Evolutionary conservation across 2,329 filamentous ascomycete genomes (phyloP), one percentile per base, ranked within the genome.

Genomic region (Fusarium sp.): DNA sequence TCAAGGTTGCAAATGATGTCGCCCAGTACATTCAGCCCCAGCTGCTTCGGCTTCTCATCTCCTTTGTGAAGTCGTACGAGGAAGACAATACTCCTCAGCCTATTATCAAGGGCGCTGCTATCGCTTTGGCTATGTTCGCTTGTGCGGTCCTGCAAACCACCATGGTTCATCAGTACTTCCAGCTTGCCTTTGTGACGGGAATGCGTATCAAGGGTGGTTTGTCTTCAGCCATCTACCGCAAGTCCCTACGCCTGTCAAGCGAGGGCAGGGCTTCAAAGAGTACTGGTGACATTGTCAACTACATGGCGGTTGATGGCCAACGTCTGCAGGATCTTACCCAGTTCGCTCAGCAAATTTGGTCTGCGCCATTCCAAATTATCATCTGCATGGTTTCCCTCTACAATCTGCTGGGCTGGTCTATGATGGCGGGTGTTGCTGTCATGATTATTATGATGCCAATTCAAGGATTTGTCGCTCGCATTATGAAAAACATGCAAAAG

Each of bases 371-470:
- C 83, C 97, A 99, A 82, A 99, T 99, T 79, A 88, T 91, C 37
- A 90, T 99, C 43, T 99, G 97, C 85, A 97, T 99, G 95, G 82
- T 95, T 12, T 98, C 96, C 19, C 88, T 99, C 43, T 98, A 99
- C 82, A 92, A 98, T 77, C 87, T 99, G n/a, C 92, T 99, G 7
- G 96, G 96, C 33, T 90, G 92, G 82, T 97, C 95, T 75, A 98
- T 98, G 94, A 91, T 99, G 82, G 95, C 96, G 38, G 96, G 96
- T 78, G 92, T 99, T 58, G 96, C 88, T 60, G 94, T 95, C 65
- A 99, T 99, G 97, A 88, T 99, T 69, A 83, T 98, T 77, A 98
- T 98, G 96, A 96, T 99, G 81, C 96, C 96, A 1, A 86, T 98
- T 76, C 98, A 99, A 80, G 96, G 95, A 54, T 86, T 96, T 70